Percentiles rank a stretch among this genome's conserved stretches.
These are phyloP conservation scores for Cladorrhinum samala DNA, from an alignment of 495 filamentous ascomycete species.

Conservation along the genomic window DNA sequence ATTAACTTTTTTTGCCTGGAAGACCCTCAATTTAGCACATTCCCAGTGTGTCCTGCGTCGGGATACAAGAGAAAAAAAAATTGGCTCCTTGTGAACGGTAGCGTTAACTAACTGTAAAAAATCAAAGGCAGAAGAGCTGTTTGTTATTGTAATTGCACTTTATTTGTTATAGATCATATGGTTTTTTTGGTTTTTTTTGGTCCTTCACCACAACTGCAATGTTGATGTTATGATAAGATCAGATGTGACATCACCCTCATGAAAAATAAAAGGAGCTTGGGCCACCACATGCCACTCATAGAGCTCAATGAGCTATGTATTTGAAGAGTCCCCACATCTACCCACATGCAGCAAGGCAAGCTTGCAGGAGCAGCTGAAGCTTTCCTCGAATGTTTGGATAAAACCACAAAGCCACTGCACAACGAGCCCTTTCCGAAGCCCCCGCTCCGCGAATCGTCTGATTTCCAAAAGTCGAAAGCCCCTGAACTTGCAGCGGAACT, in stretches of 20 bases:
- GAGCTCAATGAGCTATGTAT: not conserved
- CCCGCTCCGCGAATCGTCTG: not conserved
- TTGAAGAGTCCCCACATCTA: not conserved
- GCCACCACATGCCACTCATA: not conserved
- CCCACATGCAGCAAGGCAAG: not conserved
- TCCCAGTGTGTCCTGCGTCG: too few relatives aligned
- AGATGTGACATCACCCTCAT: not conserved
- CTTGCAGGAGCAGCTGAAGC: too few relatives aligned
- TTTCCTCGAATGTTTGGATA: not conserved
- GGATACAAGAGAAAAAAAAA: too few relatives aligned
- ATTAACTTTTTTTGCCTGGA: not conserved
- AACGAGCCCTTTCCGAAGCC: not conserved
- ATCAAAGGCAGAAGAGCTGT: too few relatives aligned
- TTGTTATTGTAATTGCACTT: too few relatives aligned
- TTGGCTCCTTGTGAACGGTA: not conserved
- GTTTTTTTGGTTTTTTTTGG: too few relatives aligned
- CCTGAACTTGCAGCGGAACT: too few relatives aligned
- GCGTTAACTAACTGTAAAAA: too few relatives aligned
- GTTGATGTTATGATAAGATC: not conserved
- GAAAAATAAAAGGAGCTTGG: slow-evolving; percentile 1
- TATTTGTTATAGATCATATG: too few relatives aligned
- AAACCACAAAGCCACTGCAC: not conserved
- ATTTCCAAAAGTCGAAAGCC: too few relatives aligned
- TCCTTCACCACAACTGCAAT: too few relatives aligned
- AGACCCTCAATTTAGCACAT: not conserved